phyloP scores from a whole-genome alignment of 495 filamentous ascomycete species.

The Aspergillus steynii region DNA sequence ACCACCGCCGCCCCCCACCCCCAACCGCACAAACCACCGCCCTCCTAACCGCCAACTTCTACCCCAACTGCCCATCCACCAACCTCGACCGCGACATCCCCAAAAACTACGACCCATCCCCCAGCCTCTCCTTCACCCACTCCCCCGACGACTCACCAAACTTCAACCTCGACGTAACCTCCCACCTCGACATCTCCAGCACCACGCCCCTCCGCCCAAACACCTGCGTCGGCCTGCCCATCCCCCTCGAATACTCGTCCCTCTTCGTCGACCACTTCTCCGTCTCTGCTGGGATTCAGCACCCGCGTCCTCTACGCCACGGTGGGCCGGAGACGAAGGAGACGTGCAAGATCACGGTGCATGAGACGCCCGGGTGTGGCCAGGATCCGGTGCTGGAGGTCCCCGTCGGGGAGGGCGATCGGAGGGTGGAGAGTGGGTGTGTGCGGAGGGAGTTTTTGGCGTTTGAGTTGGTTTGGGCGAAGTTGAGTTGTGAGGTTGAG shows the following conservation, averaged over 20 bases:
- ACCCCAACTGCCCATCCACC: conserved; percentile 34
- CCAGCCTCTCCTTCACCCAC: conserved; percentile 6
- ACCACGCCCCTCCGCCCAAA: conserved; percentile 27
- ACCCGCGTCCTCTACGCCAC: not conserved
- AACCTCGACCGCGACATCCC: conserved; percentile 6
- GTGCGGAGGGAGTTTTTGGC: conserved; percentile 24
- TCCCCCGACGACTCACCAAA: conserved; percentile 15
- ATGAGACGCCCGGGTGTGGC: conserved; percentile 38
- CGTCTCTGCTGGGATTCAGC: conserved; percentile 31
- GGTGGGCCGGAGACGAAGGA: conserved; percentile 15
- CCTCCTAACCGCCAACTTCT: conserved; percentile 40
- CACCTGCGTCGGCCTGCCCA: conserved; percentile 32
- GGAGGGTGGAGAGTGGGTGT: conserved; percentile 28
- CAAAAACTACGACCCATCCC: conserved; percentile 24
- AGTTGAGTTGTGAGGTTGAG: conserved; percentile 28
- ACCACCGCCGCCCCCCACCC: conserved; percentile 16
- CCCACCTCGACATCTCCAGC: conserved; percentile 28
- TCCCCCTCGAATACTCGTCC: conserved; percentile 29
- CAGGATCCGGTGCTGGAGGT: conserved; percentile 31
- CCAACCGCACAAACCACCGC: conserved; percentile 25
- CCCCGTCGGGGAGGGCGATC: conserved; percentile 22
- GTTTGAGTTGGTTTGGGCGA: conserved; percentile 37
- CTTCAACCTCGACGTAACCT: conserved; percentile 8
- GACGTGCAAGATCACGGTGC: conserved; percentile 38
- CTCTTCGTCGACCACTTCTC: conserved; percentile 33